Conservation (phyloP, 306 rosid genomes). For the Canavalia gladiata region DNA sequence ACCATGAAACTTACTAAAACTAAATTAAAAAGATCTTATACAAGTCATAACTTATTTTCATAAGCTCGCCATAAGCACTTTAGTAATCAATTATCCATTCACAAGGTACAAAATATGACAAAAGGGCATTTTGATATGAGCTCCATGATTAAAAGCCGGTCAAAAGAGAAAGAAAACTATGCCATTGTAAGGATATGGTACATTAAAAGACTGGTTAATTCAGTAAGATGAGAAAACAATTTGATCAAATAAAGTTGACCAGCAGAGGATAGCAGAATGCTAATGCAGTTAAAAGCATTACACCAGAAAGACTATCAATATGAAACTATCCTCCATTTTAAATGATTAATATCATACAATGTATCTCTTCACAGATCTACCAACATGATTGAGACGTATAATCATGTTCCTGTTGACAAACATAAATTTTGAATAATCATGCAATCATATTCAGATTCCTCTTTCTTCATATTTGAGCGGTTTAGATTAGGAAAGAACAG, state of each 20-base stretch:
- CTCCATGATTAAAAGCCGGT: constrained; percentile 14
- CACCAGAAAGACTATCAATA: constrained; percentile 21
- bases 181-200: constrained; percentile 10
- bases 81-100: constrained; percentile 32
- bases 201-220: constrained; percentile 1
- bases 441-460: constrained; percentile 26
- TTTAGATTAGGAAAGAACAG: constrained; percentile 18
- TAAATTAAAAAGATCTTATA: too few relatives aligned
- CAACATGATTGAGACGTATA: not conserved
- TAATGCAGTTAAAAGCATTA: not conserved
- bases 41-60: too few relatives aligned
- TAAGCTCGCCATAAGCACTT: too few relatives aligned
- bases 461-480: constrained; percentile 20
- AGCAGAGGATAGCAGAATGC: constrained; percentile 9
- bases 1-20: too few relatives aligned
- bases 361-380: constrained; percentile 26
- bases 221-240: constrained; percentile 23
- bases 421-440: constrained; percentile 11
- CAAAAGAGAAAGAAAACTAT: constrained; percentile 26
- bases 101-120: constrained; percentile 16
- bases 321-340: constrained; percentile 14
- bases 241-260: constrained; percentile 13
- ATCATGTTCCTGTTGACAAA: constrained; percentile 21
- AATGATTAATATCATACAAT: constrained; percentile 13
- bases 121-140: constrained; percentile 3